These are phyloP conservation scores for Sanghuangporus weigelae DNA, from an alignment of 1,284 basidiomycete genomes.

Conservation along the genomic window DNA sequence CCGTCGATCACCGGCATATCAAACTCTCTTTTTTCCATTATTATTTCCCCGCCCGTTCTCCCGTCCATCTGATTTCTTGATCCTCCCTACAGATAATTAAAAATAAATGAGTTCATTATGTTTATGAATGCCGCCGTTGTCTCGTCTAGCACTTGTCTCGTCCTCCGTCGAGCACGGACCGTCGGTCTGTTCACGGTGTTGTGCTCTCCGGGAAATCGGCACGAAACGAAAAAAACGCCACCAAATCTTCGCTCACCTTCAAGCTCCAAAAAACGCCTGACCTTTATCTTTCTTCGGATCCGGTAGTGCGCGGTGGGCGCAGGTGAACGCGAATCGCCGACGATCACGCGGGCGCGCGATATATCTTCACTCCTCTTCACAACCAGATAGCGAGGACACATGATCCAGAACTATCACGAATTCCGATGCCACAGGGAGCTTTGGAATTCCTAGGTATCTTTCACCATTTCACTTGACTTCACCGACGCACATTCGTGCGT, in stretches of 20 bases:
- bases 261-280: background rate
- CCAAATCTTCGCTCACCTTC: background rate
- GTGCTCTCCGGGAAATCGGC: too few relatives aligned
- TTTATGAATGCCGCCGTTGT: background rate
- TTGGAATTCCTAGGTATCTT: too few relatives aligned
- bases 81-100: too few relatives aligned
- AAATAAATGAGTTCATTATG: too few relatives aligned
- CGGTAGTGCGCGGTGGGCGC: background rate
- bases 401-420: background rate
- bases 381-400: background rate
- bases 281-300: background rate
- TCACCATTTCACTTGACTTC: too few relatives aligned
- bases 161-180: background rate
- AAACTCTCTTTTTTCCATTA: background rate
- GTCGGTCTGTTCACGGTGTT: background rate
- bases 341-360: background rate
- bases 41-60: too few relatives aligned
- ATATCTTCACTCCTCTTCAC: background rate
- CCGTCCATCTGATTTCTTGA: too few relatives aligned
- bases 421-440: background rate
- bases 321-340: background rate
- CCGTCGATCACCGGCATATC: conserved; percentile 5
- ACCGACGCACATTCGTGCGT: too few relatives aligned
- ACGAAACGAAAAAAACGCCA: background rate
- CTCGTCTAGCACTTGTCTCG: background rate